These are phyloP conservation scores for Omphalea diandra DNA, from an alignment of 441 rosid genomes.

Conservation along the genomic window DNA sequence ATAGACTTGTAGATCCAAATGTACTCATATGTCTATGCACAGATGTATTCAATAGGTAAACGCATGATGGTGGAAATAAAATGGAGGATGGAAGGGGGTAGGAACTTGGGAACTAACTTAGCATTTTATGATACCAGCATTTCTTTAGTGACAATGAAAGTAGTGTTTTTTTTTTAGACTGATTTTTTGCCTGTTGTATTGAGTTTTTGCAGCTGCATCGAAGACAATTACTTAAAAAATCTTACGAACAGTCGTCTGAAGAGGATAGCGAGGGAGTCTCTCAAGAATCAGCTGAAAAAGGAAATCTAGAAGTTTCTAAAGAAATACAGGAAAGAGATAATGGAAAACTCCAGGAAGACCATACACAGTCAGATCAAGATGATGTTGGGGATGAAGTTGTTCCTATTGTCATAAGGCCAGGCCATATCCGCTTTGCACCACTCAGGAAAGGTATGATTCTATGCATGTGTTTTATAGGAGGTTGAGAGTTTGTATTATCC, in stretches of 20 bases:
- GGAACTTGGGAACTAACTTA: neutral
- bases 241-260: slow-evolving; percentile 37
- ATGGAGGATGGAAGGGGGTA: neutral
- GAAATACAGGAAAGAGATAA: slow-evolving; percentile 21
- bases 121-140: neutral
- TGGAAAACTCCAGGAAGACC: slow-evolving; percentile 22
- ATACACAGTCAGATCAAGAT: slow-evolving; percentile 33
- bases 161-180: slow-evolving; percentile 2
- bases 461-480: slow-evolving; percentile 11
- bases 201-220: slow-evolving; percentile 43
- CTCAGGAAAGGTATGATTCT: slow-evolving; percentile 47
- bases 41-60: neutral
- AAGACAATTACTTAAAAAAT: slow-evolving; percentile 34
- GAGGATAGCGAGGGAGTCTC: slow-evolving; percentile 29
- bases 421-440: slow-evolving; percentile 87
- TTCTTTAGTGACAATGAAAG: slow-evolving; percentile 1
- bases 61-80: neutral
- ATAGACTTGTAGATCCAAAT: neutral
- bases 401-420: slow-evolving; percentile 82
- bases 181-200: slow-evolving; percentile 14
- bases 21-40: neutral
- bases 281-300: slow-evolving; percentile 24
- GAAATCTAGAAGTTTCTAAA: slow-evolving; percentile 22
- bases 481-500: slow-evolving; percentile 3
- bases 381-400: slow-evolving; percentile 49